Evolutionary conservation across 768 basidiomycete species (phyloP).

Genomic region (Grammothele lineata): DNA sequence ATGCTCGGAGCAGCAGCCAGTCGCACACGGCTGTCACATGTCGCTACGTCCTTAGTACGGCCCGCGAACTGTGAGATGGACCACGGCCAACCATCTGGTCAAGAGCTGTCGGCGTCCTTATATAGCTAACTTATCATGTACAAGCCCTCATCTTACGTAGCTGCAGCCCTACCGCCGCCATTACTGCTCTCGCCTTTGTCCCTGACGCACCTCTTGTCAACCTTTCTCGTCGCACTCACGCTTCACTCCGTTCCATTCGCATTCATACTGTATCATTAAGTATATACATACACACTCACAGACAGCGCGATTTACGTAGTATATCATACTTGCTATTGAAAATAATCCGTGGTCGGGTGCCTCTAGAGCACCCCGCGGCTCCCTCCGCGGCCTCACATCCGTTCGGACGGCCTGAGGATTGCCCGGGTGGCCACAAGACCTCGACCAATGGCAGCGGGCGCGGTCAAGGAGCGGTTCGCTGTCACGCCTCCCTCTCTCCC

Average conservation of each 20-base stretch:
- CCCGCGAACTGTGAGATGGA: no score
- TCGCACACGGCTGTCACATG: no score
- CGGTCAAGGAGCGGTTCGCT: no score
- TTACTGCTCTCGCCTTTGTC: not conserved
- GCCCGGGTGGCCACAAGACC: no score
- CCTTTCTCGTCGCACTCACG: not conserved
- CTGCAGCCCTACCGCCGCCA: slow-evolving; percentile 7
- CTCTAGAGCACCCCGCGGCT: no score
- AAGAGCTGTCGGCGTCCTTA: slow-evolving; percentile 3
- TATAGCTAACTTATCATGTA: slow-evolving; percentile 9
- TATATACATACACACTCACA: slow-evolving; percentile 10
- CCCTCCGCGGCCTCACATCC: no score
- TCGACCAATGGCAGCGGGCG: no score
- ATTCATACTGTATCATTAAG: slow-evolving; percentile 15
- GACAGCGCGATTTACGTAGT: slow-evolving; percentile 9
- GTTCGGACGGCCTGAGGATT: no score
- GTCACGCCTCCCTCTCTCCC: no score
- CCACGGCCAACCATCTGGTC: not conserved
- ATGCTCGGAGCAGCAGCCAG: no score
- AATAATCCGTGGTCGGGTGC: slow-evolving; percentile 6
- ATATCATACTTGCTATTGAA: slow-evolving; percentile 8
- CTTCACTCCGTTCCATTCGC: not conserved
- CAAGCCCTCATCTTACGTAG: slow-evolving; percentile 1
- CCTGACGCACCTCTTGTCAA: not conserved
- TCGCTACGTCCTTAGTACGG: no score